These are phyloP conservation scores for Marchantia paleacea DNA, from an alignment of 225 moss, liverwort and hornwort species.

Conservation along the genomic window DNA sequence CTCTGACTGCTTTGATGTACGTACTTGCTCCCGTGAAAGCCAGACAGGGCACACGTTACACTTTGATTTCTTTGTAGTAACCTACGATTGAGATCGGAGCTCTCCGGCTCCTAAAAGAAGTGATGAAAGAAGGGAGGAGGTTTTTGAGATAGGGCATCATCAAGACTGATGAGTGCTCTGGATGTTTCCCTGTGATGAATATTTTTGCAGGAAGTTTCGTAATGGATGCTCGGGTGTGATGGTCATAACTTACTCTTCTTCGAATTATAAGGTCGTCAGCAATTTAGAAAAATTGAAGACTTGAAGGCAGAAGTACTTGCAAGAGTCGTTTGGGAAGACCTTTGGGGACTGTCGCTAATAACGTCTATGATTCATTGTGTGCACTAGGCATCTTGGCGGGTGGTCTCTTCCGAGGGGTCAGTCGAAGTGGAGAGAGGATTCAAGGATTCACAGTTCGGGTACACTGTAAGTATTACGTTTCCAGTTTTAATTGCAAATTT, in stretches of 20 bases:
- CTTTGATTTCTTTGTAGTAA: not conserved
- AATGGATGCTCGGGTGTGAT: constrained; percentile 82
- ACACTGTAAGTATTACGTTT: constrained; percentile 36
- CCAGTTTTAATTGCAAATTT: too few relatives aligned
- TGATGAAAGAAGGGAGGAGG: not conserved
- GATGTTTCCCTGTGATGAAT: not conserved
- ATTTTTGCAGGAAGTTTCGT: constrained; percentile 49
- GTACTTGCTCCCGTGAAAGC: not conserved
- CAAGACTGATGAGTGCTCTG: not conserved
- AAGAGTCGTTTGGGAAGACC: not conserved
- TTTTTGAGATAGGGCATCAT: not conserved
- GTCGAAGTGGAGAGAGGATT: constrained; percentile 76
- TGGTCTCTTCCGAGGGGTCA: constrained; percentile 65
- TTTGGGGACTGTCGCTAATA: not conserved
- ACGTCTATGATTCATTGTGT: not conserved
- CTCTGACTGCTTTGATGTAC: constrained; percentile 69
- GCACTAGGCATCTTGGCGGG: constrained; percentile 70
- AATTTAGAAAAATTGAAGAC: not conserved
- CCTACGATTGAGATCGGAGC: too few relatives aligned
- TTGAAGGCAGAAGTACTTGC: not conserved
- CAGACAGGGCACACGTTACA: not conserved
- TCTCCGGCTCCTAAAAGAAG: too few relatives aligned
- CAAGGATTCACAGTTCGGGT: constrained; percentile 55
- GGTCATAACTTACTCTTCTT: constrained; percentile 76
- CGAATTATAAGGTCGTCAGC: constrained; percentile 54